Conservation (phyloP, 2,329 filamentous ascomycete species). For the Rhinocladiella mackenziei region DNA sequence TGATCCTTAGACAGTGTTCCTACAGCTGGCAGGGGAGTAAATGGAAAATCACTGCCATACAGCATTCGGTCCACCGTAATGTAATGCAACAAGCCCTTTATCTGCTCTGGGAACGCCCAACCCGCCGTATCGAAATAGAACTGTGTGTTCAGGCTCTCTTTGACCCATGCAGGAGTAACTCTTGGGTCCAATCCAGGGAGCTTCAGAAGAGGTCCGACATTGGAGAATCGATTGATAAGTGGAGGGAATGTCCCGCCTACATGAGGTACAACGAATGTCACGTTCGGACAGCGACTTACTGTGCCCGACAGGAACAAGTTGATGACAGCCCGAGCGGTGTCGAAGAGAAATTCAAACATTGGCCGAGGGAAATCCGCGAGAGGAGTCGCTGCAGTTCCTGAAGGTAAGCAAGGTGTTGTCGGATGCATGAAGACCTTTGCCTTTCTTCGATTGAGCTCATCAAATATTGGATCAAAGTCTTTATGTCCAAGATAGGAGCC, state of each 20-base stretch:
- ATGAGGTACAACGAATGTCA: conserved; percentile 50
- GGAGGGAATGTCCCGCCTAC: conserved; percentile 44
- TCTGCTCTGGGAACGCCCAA: conserved; percentile 28
- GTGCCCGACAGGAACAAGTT: conserved; percentile 50
- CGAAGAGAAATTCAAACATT: conserved; percentile 53
- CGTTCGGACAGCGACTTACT: conserved; percentile 43
- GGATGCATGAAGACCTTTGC: conserved; percentile 55
- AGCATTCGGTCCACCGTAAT: conserved; percentile 25
- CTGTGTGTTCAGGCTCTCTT: conserved; percentile 25
- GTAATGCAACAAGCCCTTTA: conserved; percentile 27
- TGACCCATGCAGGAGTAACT: conserved; percentile 23
- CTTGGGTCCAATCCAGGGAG: conserved; percentile 21
- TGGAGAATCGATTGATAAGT: conserved; percentile 25
- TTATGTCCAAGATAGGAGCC: conserved; percentile 51
- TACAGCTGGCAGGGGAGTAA: conserved; percentile 20
- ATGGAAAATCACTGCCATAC: conserved; percentile 29
- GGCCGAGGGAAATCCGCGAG: conserved; percentile 40
- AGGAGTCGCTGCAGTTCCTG: conserved; percentile 24
- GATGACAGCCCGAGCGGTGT: conserved; percentile 47
- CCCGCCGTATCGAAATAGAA: conserved; percentile 31
- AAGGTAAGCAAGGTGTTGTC: conserved; percentile 36
- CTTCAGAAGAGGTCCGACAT: conserved; percentile 20
- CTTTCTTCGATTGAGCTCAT: conserved; percentile 45
- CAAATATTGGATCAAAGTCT: conserved; percentile 46
- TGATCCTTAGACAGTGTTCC: conserved; percentile 20